These are phyloP conservation scores for Suillus variegatus DNA, from an alignment of 768 basidiomycete species.

Conservation along the genomic window DNA sequence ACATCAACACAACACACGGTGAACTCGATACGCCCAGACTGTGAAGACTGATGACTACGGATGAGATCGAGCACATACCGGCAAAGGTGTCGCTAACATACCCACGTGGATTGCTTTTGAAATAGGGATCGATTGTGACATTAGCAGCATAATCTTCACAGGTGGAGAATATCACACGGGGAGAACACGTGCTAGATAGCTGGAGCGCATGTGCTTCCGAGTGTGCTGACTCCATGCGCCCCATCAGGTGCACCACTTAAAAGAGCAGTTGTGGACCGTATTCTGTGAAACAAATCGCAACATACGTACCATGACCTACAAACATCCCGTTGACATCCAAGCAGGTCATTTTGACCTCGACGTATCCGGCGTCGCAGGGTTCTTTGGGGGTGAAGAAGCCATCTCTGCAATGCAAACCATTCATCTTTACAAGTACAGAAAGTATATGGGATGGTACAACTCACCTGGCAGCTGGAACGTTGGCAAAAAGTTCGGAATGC, in stretches of 20 bases:
- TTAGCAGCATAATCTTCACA: neutral
- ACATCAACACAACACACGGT: neutral
- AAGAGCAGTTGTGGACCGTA: neutral
- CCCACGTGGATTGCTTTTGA: neutral
- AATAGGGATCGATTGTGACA: neutral
- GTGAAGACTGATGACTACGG: neutral
- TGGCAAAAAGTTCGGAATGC: slow-evolving; percentile 29
- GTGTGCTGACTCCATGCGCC: neutral
- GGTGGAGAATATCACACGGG: neutral
- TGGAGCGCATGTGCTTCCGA: neutral
- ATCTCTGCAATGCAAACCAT: slow-evolving; percentile 32
- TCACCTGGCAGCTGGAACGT: slow-evolving; percentile 32
- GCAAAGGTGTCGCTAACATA: too few species aligned
- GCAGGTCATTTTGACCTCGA: slow-evolving; percentile 24
- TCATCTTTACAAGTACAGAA: slow-evolving; percentile 28
- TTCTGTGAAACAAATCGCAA: neutral
- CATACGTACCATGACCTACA: slow-evolving; percentile 2
- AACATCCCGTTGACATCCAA: slow-evolving; percentile 18
- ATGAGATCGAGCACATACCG: too few species aligned
- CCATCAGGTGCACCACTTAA: neutral
- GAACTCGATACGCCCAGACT: neutral
- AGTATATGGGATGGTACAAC: slow-evolving; percentile 38
- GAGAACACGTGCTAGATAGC: neutral
- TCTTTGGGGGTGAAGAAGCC: slow-evolving; percentile 36
- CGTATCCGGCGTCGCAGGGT: slow-evolving; percentile 32